Percentiles rank a stretch among this genome's conserved stretches.
phyloP scores from a whole-genome alignment of 2,329 filamentous ascomycete genomes.

The Pseudocercospora musae region DNA sequence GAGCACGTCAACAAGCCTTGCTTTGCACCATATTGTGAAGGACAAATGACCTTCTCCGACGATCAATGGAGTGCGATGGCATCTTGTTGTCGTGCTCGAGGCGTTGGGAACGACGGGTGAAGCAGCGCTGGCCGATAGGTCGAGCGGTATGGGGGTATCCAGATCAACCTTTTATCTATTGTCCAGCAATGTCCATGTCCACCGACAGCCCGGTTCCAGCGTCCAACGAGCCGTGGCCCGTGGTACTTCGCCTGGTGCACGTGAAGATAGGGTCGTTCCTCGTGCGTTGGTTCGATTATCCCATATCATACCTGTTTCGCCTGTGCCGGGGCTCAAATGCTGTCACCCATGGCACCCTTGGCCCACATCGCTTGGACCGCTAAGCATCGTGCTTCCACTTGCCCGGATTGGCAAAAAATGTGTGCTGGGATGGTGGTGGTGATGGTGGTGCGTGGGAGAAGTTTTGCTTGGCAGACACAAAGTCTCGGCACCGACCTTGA shows the following conservation, averaged over 20 bases:
- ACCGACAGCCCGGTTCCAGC: not conserved
- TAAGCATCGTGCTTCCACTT: not conserved
- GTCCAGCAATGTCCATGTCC: no score
- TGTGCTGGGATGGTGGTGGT: not conserved
- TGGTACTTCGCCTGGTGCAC: not conserved
- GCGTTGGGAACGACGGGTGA: not conserved
- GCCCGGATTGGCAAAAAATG: not conserved
- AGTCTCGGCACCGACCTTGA: not conserved
- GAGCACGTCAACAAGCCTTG: not conserved
- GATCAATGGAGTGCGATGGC: not conserved
- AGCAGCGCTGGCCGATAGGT: not conserved
- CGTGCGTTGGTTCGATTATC: not conserved
- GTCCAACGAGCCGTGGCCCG: no score
- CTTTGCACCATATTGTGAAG: not conserved
- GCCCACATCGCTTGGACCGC: not conserved
- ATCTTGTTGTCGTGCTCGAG: not conserved
- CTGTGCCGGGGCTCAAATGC: not conserved
- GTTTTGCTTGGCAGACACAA: not conserved
- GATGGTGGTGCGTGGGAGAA: not conserved
- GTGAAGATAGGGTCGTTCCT: not conserved
- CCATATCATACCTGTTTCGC: not conserved
- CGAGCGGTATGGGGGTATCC: not conserved
- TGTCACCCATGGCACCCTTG: not conserved
- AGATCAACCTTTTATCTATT: not conserved
- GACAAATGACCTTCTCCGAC: not conserved